These are phyloP conservation scores for Yamadazyma pseudoaaseri DNA, from an alignment of 1,139 yeast genomes.

Conservation along the genomic window DNA sequence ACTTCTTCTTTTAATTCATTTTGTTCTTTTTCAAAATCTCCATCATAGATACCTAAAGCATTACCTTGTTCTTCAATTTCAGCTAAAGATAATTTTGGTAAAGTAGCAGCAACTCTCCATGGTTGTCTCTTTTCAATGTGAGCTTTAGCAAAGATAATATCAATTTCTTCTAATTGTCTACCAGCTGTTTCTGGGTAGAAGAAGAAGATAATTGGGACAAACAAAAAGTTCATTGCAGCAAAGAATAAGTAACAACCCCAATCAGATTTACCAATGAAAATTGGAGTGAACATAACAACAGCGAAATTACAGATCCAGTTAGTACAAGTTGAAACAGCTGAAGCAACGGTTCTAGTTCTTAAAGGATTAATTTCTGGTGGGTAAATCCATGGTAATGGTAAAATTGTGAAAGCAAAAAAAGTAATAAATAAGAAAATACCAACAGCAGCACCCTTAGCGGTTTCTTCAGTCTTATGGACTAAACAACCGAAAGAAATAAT, in stretches of 20 bases:
- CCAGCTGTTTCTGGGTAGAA: slow-evolving; percentile 49
- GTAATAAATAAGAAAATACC: slow-evolving; percentile 50
- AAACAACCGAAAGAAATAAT: slow-evolving; percentile 39
- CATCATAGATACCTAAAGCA: slow-evolving; percentile 45
- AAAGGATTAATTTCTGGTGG: slow-evolving; percentile 61
- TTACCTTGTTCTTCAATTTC: slow-evolving; percentile 50
- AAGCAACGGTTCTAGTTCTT: slow-evolving; percentile 53
- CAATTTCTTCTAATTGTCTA: slow-evolving; percentile 45
- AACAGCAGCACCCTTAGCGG: slow-evolving; percentile 46
- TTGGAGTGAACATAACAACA: slow-evolving; percentile 46
- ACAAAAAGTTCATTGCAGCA: slow-evolving; percentile 32
- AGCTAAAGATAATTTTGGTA: slow-evolving; percentile 42
- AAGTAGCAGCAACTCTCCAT: slow-evolving; percentile 47
- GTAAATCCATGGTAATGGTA: slow-evolving; percentile 55
- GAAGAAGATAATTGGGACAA: slow-evolving; percentile 41
- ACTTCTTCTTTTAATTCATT: slow-evolving; percentile 32
- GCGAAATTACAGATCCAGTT: slow-evolving; percentile 44
- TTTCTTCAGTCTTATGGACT: slow-evolving; percentile 26
- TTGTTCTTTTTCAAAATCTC: slow-evolving; percentile 37
- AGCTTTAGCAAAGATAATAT: slow-evolving; percentile 45
- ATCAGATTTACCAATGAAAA: slow-evolving; percentile 32
- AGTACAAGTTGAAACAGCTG: slow-evolving; percentile 48
- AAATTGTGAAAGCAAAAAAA: slow-evolving; percentile 53
- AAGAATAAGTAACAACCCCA: slow-evolving; percentile 46
- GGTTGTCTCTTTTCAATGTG: slow-evolving; percentile 43